Percentiles rank a stretch among this genome's conserved stretches.
Evolutionary conservation across 495 filamentous ascomycete species (phyloP).

Genomic region (Penicillium steckii): DNA sequence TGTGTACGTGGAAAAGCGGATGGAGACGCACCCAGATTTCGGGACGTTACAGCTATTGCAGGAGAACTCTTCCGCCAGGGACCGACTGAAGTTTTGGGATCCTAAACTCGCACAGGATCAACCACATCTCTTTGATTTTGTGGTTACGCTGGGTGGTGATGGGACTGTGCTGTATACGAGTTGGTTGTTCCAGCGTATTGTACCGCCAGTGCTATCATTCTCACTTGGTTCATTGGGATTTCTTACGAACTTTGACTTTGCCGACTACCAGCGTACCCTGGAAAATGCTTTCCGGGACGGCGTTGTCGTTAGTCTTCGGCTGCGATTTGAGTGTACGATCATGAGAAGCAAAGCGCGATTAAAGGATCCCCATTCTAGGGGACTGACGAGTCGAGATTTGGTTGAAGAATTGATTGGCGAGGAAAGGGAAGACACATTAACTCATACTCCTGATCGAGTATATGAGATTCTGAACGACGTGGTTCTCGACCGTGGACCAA

Average conservation of each 20-base stretch:
- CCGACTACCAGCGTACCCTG: constrained; percentile 66
- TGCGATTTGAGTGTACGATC: constrained; percentile 92
- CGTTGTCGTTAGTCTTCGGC: constrained; percentile 80
- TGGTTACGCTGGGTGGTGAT: constrained; percentile 92
- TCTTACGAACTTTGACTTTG: constrained; percentile 93
- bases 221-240: constrained; percentile 90
- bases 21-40: constrained; percentile 69
- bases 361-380: constrained; percentile 21
- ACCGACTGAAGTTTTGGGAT: constrained; percentile 78
- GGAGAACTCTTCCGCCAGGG: constrained; percentile 52
- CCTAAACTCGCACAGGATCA: constrained; percentile 69
- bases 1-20: constrained; percentile 75
- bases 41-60: constrained; percentile 60
- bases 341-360: constrained; percentile 69
- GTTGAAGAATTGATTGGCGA: constrained; percentile 87
- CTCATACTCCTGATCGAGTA: constrained; percentile 75
- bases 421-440: constrained; percentile 74
- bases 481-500: constrained; percentile 88
- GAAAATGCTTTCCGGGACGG: constrained; percentile 75
- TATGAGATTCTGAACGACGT: constrained; percentile 91
- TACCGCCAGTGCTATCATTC: constrained; percentile 91
- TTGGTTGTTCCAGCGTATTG: constrained; percentile 97
- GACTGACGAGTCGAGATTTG: constrained; percentile 57
- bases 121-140: constrained; percentile 90
- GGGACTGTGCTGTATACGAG: constrained; percentile 93